Base-by-base conservation (phyloP, 23 red algal genomes). In the Pyropia yezoensis region DNA sequence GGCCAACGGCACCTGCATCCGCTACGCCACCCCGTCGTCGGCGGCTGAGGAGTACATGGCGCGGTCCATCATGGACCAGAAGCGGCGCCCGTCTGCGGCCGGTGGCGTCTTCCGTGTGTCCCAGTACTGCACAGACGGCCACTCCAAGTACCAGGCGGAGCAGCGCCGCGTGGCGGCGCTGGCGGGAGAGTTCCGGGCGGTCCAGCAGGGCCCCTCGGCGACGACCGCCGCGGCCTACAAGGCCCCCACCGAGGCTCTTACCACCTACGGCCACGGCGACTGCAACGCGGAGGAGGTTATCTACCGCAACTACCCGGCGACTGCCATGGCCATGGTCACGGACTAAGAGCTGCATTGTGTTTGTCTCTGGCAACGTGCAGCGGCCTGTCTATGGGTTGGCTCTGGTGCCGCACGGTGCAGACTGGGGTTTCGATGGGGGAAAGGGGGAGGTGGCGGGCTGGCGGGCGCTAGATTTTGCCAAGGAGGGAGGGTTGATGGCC, bases 261-360 rank as follows among this genome's bases (percentile, higher is more conserved):
- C 77, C 56, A 65, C 78, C n/a, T 84, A 66, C 60, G 69, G 62
- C 14, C 74, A 77, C 63, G 51, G 34, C 54, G 78, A 73, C 75
- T 63, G 70, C 21, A 64, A 89, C 32, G 84, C 78, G 30, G 79
- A 84, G 61, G 77, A 68, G 58, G 73, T 74, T 45, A 51, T 79
- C 62, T 89, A 47, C 39, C 39, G 39, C 11, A 47, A 47, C 39
- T 47, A 47, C 39, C 39, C 39, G 39, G 39, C 39, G 4, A 47
- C 39, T 3, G 39, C 39, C 39, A 47, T 47, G 39, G 39, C 39
- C 11, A 47, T 47, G 39, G 39, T 47, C 39, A 47, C 39, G 39
- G 39, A 47, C 39, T 47, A 47, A 47, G n/a, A 13, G 39, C 0
- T 13, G 11, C 9, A 8, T 47, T 8, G 39, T 13, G 39, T 13